phyloP scores from a whole-genome alignment of 805 yeast species.

The Lachancea waltii region DNA sequence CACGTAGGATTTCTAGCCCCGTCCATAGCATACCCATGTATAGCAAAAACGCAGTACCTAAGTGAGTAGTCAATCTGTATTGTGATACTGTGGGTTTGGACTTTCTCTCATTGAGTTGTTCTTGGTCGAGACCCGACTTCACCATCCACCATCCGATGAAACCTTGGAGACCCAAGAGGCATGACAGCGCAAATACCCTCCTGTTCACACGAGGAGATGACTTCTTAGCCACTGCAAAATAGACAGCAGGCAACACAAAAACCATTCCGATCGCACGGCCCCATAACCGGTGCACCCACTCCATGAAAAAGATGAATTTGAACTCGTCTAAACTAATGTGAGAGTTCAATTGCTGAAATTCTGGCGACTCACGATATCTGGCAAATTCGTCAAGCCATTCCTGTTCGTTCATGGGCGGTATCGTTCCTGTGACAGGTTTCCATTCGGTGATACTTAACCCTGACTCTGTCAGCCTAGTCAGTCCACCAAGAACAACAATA shows the following conservation, averaged over 20 bases:
- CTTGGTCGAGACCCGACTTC: conserved; percentile 82
- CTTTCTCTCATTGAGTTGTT: conserved; percentile 66
- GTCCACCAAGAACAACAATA: conserved; percentile 92
- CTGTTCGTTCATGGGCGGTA: conserved; percentile 75
- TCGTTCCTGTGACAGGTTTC: conserved; percentile 94
- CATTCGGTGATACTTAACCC: conserved; percentile 96
- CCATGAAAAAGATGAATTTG: conserved; percentile 93
- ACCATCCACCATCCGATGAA: conserved; percentile 99
- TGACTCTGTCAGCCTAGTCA: conserved; percentile 91
- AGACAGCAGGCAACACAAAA: conserved; percentile 78
- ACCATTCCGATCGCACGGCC: conserved; percentile 87
- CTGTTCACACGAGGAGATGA: conserved; percentile 62
- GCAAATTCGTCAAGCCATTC: conserved; percentile 85
- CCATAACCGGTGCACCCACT: conserved; percentile 92
- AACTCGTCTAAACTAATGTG: conserved; percentile 80
- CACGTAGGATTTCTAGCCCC: conserved; percentile 76
- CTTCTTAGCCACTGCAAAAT: conserved; percentile 60
- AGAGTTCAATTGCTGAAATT: conserved; percentile 81
- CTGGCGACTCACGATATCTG: conserved; percentile 83
- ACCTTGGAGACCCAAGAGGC: conserved; percentile 85
- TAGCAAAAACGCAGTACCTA: conserved; percentile 85
- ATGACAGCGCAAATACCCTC: conserved; percentile 65
- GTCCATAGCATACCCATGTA: conserved; percentile 89
- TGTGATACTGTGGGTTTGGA: conserved; percentile 98
- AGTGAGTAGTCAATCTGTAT: conserved; percentile 86